phyloP scores from a whole-genome alignment of 2,329 filamentous ascomycete genomes.

The Fusarium floridanum region DNA sequence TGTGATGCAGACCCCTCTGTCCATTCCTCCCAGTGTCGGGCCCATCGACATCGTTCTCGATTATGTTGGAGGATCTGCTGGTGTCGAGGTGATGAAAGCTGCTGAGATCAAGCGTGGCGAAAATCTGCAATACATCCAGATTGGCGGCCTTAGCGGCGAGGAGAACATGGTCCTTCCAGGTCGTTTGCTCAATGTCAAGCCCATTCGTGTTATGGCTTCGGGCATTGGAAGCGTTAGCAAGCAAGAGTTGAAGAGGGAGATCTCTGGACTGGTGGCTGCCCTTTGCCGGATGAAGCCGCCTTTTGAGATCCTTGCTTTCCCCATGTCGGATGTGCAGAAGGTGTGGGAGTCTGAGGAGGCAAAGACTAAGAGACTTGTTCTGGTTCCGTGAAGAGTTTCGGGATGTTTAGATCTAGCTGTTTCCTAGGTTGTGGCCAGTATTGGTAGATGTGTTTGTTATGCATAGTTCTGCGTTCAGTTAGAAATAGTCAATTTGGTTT shows the following conservation, averaged over 20 bases:
- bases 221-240: conserved; percentile 15
- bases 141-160: conserved; percentile 19
- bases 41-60: conserved; percentile 23
- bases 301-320: conserved; percentile 5
- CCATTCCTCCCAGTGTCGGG: conserved; percentile 15
- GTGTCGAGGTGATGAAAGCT: conserved; percentile 12
- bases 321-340: conserved; percentile 12
- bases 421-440: neutral
- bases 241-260: conserved; percentile 11
- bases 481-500: neutral
- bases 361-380: conserved; percentile 11
- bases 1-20: conserved; percentile 4
- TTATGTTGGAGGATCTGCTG: conserved; percentile 19
- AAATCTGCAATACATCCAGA: conserved; percentile 22
- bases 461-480: neutral
- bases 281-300: conserved; percentile 14
- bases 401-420: neutral
- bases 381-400: conserved; percentile 7
- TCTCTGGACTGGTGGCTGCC: neutral
- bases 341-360: conserved; percentile 12
- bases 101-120: conserved; percentile 7
- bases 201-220: conserved; percentile 21
- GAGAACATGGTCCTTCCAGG: conserved; percentile 11
- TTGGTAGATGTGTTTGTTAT: neutral
- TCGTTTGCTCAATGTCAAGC: conserved; percentile 14